A percentile compares a stretch with the other conserved stretches of the same genome.
Evolutionary conservation across 169 alveolate genomes (phyloP).

Genomic region (Plasmodium sp.): DNA sequence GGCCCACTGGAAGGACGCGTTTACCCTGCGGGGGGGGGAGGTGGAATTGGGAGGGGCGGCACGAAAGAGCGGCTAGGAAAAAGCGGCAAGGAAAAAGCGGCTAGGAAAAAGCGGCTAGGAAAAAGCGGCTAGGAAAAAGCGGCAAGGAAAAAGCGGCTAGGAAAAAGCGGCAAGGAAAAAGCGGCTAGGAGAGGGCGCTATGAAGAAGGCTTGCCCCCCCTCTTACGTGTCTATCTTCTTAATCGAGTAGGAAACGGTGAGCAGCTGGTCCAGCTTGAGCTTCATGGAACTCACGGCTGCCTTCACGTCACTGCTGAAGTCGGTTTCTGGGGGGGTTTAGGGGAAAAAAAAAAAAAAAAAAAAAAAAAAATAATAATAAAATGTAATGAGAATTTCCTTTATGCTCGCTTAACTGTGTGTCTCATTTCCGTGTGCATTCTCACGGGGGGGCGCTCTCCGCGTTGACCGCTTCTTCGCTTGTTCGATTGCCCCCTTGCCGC

Average conservation of each 20-base stretch:
- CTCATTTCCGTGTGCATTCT: background rate
- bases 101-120: too few relatives aligned
- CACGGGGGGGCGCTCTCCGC: background rate
- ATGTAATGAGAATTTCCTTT: background rate
- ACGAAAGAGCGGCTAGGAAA: background rate
- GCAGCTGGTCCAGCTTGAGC: conserved; percentile 45
- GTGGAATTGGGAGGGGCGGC: background rate
- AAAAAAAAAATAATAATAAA: background rate
- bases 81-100: too few relatives aligned
- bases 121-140: too few relatives aligned
- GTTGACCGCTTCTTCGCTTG: background rate
- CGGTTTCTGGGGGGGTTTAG: conserved; percentile 12
- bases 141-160: too few relatives aligned
- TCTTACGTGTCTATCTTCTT: conserved; percentile 68
- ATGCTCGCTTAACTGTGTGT: background rate
- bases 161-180: too few relatives aligned
- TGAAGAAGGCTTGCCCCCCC: background rate
- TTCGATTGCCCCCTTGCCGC: background rate
- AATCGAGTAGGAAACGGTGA: conserved; percentile 56
- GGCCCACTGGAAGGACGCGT: conserved; percentile 98
- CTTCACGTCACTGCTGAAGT: conserved; percentile 51
- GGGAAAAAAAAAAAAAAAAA: background rate
- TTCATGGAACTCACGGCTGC: conserved; percentile 21
- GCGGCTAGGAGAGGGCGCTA: too few relatives aligned
- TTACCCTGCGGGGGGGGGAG: conserved; percentile 76